Evolutionary conservation across 2,329 filamentous ascomycete species (phyloP).

Genomic region (Diaporthe sp.): DNA sequence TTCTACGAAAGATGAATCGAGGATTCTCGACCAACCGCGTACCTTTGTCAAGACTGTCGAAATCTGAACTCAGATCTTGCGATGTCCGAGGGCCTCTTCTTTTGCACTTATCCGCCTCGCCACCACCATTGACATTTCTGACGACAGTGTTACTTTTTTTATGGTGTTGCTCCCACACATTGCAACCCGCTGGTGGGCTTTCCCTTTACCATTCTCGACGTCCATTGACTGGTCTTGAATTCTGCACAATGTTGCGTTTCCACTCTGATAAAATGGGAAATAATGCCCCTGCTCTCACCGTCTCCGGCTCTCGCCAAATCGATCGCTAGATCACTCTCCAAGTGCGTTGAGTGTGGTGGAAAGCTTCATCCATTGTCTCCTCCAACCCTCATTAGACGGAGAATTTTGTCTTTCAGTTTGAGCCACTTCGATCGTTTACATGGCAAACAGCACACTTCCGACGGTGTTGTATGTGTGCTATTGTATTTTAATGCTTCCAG

Average conservation of each 20-base stretch:
- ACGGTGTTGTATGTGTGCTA: not conserved
- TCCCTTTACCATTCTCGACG: not conserved
- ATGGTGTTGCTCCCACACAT: not conserved
- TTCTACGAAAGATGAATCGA: not conserved
- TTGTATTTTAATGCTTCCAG: not conserved
- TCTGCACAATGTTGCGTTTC: not conserved
- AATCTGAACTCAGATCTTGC: not conserved
- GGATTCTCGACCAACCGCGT: not conserved
- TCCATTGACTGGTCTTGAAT: not conserved
- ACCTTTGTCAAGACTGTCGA: not conserved
- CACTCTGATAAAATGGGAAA: too few relatives aligned
- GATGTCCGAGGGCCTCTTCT: not conserved
- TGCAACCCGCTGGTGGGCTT: not conserved
- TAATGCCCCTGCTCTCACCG: too few relatives aligned
- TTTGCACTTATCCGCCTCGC: not conserved
- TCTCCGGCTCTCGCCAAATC: not conserved
- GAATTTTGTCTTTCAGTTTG: not conserved
- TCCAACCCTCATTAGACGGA: not conserved
- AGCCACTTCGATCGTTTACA: not conserved
- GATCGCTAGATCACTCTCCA: not conserved
- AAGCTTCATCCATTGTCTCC: not conserved
- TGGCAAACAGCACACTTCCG: not conserved
- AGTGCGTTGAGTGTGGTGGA: not conserved
- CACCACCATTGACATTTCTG: not conserved
- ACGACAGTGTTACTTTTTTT: not conserved